Percentiles rank a stretch among this genome's conserved stretches.
phyloP scores from a whole-genome alignment of 2,329 filamentous ascomycete genomes.

The Microsporum ferrugineum region DNA sequence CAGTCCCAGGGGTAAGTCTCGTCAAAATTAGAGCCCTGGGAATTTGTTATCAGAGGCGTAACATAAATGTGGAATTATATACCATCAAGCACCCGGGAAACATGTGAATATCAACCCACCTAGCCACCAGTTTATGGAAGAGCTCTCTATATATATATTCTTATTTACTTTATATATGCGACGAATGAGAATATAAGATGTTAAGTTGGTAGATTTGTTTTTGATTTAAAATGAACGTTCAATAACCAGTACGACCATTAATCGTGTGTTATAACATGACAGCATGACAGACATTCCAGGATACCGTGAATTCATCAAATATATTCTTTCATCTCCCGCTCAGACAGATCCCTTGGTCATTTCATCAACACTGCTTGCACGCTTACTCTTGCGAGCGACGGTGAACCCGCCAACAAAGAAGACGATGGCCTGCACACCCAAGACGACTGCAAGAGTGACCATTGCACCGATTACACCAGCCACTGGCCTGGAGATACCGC shows the following conservation, averaged over 20 bases:
- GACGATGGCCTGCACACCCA: conserved; percentile 44
- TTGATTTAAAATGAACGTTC: neutral
- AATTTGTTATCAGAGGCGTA: no score
- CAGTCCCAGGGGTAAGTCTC: no score
- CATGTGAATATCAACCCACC: no score
- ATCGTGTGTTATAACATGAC: neutral
- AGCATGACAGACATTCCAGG: neutral
- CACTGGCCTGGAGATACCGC: conserved; percentile 54
- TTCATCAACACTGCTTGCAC: neutral
- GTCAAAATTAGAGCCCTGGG: no score
- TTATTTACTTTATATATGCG: no score
- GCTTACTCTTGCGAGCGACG: conserved; percentile 43
- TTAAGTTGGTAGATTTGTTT: no score
- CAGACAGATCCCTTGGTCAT: neutral
- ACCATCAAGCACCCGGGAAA: no score
- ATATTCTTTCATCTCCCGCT: neutral
- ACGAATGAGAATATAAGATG: no score
- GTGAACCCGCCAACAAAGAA: conserved; percentile 47
- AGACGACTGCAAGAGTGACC: conserved; percentile 54
- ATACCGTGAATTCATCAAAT: neutral
- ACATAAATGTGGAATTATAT: no score
- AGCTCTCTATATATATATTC: no score
- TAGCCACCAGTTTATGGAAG: no score
- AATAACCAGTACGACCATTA: neutral
- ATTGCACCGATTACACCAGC: conserved; percentile 70